These are phyloP conservation scores for Pueraria montana DNA, from an alignment of 306 rosid genomes.

Conservation along the genomic window DNA sequence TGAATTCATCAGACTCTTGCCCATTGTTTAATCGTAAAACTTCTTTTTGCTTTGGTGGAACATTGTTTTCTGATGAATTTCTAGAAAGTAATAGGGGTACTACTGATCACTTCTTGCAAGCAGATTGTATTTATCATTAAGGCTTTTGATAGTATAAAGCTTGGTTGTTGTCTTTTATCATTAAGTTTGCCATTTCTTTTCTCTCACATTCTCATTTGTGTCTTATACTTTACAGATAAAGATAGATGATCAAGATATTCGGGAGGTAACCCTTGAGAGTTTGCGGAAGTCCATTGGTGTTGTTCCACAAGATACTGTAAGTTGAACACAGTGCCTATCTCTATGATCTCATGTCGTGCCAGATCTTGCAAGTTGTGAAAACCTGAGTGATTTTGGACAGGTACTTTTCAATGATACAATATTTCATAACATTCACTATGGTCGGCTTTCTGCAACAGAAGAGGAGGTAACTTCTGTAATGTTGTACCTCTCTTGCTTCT, in stretches of 20 bases:
- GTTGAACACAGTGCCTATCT: conserved; percentile 46
- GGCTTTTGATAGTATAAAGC: no score
- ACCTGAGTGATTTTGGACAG: conserved; percentile 62
- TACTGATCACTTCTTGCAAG: not conserved
- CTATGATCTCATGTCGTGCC: conserved; percentile 8
- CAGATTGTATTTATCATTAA: conserved; percentile 26
- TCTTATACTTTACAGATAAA: conserved; percentile 84
- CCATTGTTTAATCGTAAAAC: conserved; percentile 23
- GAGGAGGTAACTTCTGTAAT: conserved; percentile 78
- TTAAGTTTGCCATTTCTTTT: no score
- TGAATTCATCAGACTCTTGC: not conserved
- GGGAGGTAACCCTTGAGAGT: conserved; percentile 84
- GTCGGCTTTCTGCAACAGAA: conserved; percentile 83
- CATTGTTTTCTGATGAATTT: conserved; percentile 24
- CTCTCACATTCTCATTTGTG: no score
- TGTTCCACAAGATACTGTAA: conserved; percentile 98
- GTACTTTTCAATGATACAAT: conserved; percentile 97
- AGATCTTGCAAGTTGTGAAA: conserved; percentile 46
- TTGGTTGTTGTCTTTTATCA: no score
- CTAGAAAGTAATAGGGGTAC: conserved; percentile 5
- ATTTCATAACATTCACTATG: conserved; percentile 93
- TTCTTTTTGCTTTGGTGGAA: conserved; percentile 22
- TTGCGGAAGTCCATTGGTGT: conserved; percentile 87
- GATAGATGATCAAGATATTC: conserved; percentile 89
- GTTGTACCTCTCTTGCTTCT: conserved; percentile 35